Evolutionary conservation across 2,329 filamentous ascomycete species (phyloP), one percentile per base, ranked within the genome.

Genomic region (Botrytis deweyae): DNA sequence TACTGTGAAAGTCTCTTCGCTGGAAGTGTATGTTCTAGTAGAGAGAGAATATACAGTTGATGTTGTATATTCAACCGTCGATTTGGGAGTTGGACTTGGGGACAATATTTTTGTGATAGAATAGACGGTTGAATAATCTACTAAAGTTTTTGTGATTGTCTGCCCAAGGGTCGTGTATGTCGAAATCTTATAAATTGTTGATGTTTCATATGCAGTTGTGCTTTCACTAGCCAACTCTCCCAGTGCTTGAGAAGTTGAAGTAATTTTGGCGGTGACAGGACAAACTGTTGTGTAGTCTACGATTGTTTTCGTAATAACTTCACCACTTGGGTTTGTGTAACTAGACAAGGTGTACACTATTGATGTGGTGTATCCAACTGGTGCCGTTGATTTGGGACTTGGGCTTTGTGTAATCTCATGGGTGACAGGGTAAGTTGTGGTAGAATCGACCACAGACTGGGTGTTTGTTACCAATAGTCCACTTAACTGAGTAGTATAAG

Each of bases 221-320:
- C 49, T 38, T 10, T 16, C 44, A n/a, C 64, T 38, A 8, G 29
- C 20, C 33, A 44, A n/a, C 20, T 52, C 44, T 52, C 64, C 29
- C 46, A 52, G 20, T 22, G 22, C 64, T 49, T 52, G 64, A 12
- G 44, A 52, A 38, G 29, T 67, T 52, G 64, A 44, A 16, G 42
- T 49, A 9, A 5, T 8, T 29, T 49, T 49, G 18, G 22, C 29
- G 20, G 64, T 67, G 22, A 67, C 64, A 6, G 64, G 29, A 33
- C 29, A 67, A 10, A 38, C 29, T 52, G 44, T 52, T 38, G 64
- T 67, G 22, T 67, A 67, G 20, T 52, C 64, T 38, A 67, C 64
- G 14, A 67, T 52, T 4, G 29, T 67, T 38, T 67, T 52, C 3
- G 64, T 67, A 20, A 67, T 6, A 14, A 67, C 29, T 49, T 52